Percentiles rank a stretch among this genome's conserved stretches.
phyloP scores from a whole-genome alignment of 176 grass and related monocot species.

The Saccharum spontaneum region DNA sequence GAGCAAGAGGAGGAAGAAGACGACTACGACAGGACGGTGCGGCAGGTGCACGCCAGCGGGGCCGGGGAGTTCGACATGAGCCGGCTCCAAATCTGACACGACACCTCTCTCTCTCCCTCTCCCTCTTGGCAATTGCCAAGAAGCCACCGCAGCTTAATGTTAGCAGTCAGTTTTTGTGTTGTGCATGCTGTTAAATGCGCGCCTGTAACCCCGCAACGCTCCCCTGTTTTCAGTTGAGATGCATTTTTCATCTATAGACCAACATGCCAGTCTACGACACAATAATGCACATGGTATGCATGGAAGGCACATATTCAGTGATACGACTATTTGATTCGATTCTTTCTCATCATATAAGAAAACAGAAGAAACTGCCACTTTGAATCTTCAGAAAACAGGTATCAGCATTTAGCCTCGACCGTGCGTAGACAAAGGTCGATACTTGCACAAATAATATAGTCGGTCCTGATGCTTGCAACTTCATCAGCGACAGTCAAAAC shows the following conservation, averaged over 20 bases:
- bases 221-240: neutral
- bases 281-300: neutral
- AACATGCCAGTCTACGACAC: neutral
- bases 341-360: neutral
- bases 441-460: neutral
- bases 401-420: neutral
- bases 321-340: neutral
- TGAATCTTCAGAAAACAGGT: neutral
- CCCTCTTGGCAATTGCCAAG: neutral
- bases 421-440: no score
- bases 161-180: neutral
- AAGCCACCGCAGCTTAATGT: neutral
- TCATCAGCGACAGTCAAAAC: neutral
- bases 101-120: neutral
- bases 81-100: constrained; percentile 48
- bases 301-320: neutral
- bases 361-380: neutral
- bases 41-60: constrained; percentile 66
- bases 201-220: neutral
- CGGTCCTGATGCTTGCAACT: neutral
- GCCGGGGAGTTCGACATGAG: constrained; percentile 61
- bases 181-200: neutral
- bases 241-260: no score
- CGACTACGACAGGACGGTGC: constrained; percentile 74
- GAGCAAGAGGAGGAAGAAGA: constrained; percentile 46